Conservation (phyloP, 352 stramenopile genomes). For the Pseudoperonospora humuli region DNA sequence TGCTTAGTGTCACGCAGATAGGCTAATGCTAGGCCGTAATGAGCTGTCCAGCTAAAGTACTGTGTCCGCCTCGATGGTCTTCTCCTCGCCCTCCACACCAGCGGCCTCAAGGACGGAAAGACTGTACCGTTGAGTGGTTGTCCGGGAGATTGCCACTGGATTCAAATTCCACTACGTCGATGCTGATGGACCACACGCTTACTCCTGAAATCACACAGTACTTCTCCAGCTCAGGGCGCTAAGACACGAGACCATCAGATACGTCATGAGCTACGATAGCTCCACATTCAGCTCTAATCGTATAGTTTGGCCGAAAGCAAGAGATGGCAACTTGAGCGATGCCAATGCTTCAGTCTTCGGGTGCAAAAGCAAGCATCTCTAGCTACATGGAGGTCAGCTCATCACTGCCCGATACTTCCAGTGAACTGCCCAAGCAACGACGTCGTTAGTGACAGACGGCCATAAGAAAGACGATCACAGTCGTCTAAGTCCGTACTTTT, state of each 20-base stretch:
- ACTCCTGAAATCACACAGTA: conserved; percentile 63
- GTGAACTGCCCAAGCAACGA: conserved; percentile 64
- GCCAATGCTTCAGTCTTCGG: conserved; percentile 37
- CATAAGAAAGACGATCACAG: conserved; percentile 43
- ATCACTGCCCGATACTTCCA: conserved; percentile 57
- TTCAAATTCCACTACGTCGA: conserved; percentile 77
- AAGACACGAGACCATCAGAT: conserved; percentile 44
- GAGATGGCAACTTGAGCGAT: conserved; percentile 46
- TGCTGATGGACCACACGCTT: conserved; percentile 61
- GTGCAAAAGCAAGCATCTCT: conserved; percentile 38
- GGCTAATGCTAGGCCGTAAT: conserved; percentile 52
- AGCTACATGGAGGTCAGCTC: conserved; percentile 72
- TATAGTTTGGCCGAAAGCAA: conserved; percentile 67
- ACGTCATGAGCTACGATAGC: conserved; percentile 68
- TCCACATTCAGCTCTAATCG: conserved; percentile 71
- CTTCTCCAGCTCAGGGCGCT: conserved; percentile 40
- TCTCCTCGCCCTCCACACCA: conserved; percentile 65
- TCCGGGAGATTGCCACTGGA: conserved; percentile 66
- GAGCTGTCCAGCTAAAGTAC: conserved; percentile 45
- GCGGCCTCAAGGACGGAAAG: conserved; percentile 58
- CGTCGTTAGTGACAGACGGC: conserved; percentile 52
- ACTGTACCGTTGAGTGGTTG: conserved; percentile 62
- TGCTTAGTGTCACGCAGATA: conserved; percentile 73
- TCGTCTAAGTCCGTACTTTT: too few species aligned
- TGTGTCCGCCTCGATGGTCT: conserved; percentile 67